Base-by-base conservation (phyloP, 2,329 filamentous ascomycete genomes). In the Pestalotiopsis sp. region DNA sequence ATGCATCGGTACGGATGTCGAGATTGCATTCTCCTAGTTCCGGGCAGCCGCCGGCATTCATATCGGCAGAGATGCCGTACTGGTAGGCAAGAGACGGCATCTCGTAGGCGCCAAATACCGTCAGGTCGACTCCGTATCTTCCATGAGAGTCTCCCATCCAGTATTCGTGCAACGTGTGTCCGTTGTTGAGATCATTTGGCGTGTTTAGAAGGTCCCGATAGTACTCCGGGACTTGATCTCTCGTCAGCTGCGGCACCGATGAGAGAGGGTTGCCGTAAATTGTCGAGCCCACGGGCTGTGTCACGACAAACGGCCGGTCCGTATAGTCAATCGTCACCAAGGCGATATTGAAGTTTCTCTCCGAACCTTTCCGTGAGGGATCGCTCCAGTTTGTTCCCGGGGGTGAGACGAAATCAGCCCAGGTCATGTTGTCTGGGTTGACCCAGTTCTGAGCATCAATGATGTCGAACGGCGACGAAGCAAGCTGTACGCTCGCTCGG, bases 91-190 rank as follows among this genome's bases (percentile, higher is more conserved):
- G 77, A 2, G 76, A 75, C 1, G 85, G 86, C 75, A 88, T 77
- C n/a, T 78, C 77, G 68, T 87, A 87, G 0, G 84, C 80, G 0
- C 86, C 86, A 68, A 86, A 88, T 0, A 83, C 82, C 0, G 85
- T 87, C 73, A 88, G 71, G 68, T 87, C 83, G 9, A 87, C 85
- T 14, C 86, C 86, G 68, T 83, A 87, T 20, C 82, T 80, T 2
- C 86, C 85, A 13, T 80, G 83, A 1, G 84, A 86, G 74, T 87
- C 85, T 66, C 85, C 85, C 85, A 87, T 87, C 85, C 86, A 87
- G 72, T 88, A 87, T 74, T 87, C 85, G 69, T 88, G 85, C 2
- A 88, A 77, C 2, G 86, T 87, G 69, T 86, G 85, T 3, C 81
- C 81, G n/a, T 78, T 78, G 68, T 87, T 87, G 38, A 87, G 73